Evolutionary conservation across 208 protist species (phyloP), one percentile per base, ranked within the genome.

Genomic region (Naegleria gruberi): DNA sequence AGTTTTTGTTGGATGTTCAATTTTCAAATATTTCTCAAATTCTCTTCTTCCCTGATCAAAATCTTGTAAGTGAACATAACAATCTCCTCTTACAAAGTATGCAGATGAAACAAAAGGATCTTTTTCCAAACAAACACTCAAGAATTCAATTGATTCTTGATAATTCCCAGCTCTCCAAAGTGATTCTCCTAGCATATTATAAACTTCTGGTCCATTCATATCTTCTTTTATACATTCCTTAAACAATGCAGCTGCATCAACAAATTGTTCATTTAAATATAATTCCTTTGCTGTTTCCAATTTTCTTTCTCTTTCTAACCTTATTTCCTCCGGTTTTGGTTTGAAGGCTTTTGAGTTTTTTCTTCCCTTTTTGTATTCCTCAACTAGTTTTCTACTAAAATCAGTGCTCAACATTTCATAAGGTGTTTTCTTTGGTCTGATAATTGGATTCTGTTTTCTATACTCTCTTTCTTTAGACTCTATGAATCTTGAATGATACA

Each of bases 1-100:
- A 30, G 15, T 26, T 46, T 86, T 43, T 2, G 41, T 47, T 0
- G 82, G 82, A 6, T 86, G 15, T 86, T 86, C 82, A 23, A 86
- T 30, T 37, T 86, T 86, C 19, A 86, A 86, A 30, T 86, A 86
- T 46, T 86, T 86, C 15, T 47, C 43, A 5, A 86, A 47, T 37
- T 86, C 82, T 4, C 15, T 17, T n/a, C 15, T 86, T 86, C 41
- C 82, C 1, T 46, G 12, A 1, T 86, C 82, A 44, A 17, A 86
- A 15, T 46, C 34, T 47, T 46, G 41, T 15, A 86, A 47, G 2
- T 86, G 82, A 4, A 86, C 82, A 46, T 86, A 86, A 47, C 82
- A 86, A 46, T 86, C 82, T 37, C 82, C 82, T 30, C 82, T 46
- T 37, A 46, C 45, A 7, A 37, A 86, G 41, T 86, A 86, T 43